These are phyloP conservation scores for Geosmithia putterillii DNA, from an alignment of 2,329 filamentous ascomycete species.

Conservation along the genomic window DNA sequence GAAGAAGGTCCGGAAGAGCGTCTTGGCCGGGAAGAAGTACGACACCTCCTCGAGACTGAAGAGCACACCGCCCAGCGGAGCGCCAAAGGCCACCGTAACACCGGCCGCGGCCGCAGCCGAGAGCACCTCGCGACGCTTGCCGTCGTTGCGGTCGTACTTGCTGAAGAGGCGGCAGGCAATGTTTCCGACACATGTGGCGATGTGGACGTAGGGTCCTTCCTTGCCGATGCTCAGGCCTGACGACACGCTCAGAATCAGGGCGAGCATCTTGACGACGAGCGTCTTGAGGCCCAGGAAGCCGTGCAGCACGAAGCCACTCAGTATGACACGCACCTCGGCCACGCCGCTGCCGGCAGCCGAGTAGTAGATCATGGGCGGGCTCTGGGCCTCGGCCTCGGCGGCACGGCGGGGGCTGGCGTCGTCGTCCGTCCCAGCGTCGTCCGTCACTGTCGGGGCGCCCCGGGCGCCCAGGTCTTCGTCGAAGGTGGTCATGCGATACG, in stretches of 20 bases:
- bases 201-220: constrained; percentile 93
- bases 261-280: constrained; percentile 71
- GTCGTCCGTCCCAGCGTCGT: constrained; percentile 28
- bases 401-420: constrained; percentile 25
- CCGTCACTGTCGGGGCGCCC: constrained; percentile 17
- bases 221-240: constrained; percentile 92
- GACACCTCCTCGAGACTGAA: constrained; percentile 92
- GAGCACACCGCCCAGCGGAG: constrained; percentile 74
- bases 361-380: constrained; percentile 80
- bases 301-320: constrained; percentile 95
- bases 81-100: constrained; percentile 88
- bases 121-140: constrained; percentile 84
- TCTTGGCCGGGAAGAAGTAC: constrained; percentile 97
- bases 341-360: constrained; percentile 93
- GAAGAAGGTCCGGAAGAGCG: constrained; percentile 93
- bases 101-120: constrained; percentile 86
- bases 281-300: constrained; percentile 87
- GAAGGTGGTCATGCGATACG: constrained; percentile 73
- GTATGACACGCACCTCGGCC: constrained; percentile 90
- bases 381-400: constrained; percentile 20
- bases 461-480: constrained; percentile 85
- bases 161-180: constrained; percentile 86
- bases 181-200: constrained; percentile 89
- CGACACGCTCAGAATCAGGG: constrained; percentile 75
- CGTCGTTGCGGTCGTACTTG: constrained; percentile 92